phyloP scores from a whole-genome alignment of 345 rosid species.

The Euphorbia lathyris region DNA sequence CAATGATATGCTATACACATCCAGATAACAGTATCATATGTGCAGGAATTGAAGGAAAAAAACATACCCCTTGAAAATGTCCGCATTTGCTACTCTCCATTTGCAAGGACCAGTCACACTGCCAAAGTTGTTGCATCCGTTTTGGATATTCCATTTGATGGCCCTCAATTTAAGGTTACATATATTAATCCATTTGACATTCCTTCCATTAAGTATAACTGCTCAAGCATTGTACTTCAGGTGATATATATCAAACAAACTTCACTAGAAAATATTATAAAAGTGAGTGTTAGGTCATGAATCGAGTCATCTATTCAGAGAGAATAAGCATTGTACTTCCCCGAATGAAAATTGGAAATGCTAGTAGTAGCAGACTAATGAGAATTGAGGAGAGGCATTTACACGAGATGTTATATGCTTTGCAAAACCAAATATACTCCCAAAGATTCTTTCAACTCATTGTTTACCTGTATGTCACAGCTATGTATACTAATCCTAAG shows the following conservation, averaged over 20 bases:
- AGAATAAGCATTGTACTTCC: too few species aligned
- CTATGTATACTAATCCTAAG: neutral
- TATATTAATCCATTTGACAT: neutral
- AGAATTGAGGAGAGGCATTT: neutral
- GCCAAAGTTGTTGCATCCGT: constrained; percentile 68
- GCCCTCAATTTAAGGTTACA: constrained; percentile 73
- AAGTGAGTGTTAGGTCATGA: neutral
- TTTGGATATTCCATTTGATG: constrained; percentile 60
- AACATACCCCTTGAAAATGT: constrained; percentile 52
- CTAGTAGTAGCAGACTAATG: neutral
- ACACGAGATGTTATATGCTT: neutral
- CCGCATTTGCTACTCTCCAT: constrained; percentile 87
- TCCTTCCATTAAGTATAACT: neutral
- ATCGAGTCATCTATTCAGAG: neutral
- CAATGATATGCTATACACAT: neutral
- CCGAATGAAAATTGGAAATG: neutral
- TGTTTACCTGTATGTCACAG: neutral
- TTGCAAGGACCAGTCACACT: constrained; percentile 81
- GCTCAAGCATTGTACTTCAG: neutral
- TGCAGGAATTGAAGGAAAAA: constrained; percentile 70
- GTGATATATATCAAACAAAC: neutral
- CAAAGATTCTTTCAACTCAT: neutral
- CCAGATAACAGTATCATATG: neutral
- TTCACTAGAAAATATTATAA: neutral
- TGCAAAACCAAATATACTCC: neutral